Evolutionary conservation across 2,329 filamentous ascomycete species (phyloP), one percentile per base, ranked within the genome.

Genomic region (Exophiala dermatitidis): DNA sequence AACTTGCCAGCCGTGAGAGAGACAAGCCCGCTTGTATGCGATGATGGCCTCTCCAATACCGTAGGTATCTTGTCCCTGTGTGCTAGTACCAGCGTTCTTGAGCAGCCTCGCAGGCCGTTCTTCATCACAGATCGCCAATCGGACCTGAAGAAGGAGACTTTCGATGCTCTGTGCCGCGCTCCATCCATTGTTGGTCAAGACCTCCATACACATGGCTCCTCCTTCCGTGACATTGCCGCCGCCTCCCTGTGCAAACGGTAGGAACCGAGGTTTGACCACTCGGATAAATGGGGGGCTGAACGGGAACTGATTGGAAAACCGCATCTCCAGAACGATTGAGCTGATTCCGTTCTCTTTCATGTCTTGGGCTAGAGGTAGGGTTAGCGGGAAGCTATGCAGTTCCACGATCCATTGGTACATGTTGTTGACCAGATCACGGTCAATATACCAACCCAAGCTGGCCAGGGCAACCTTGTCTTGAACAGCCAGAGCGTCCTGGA

Each of bases 321-420:
- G 86, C 40, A 95, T 72, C 69, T 95, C 90, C 7, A 94, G 69
- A 0, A 95, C 82, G 37, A 95, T 73, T 64, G 86, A 90, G 26
- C 75, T 79, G 52, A 85, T 62, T 0, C 74, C 75, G 1, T 72
- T 74, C 2, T 66, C 63, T 66, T 83, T 81, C 81, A 95, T 88
- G 64, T 95, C 90, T 49, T 78, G 66, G 0, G 86, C 83, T 1
- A 96, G 74, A 0, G 86, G 87, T 0, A 93, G 74, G 1, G 71
- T 67, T 0, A 72, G 59, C 28, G 89, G 84, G 63, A 95, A 95
- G 41, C 84, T 88, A 67, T 95, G 90, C 1, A 96, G 73, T 67
- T 95, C 87, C 4, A 94, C 83, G 54, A 95, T 89, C 90, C 90
- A 95, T 64, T 94, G 89, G 64, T 93, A 95, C 57, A 90, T 76